Base-by-base conservation (phyloP, 2,329 filamentous ascomycete species). In the Phoma sp. region DNA sequence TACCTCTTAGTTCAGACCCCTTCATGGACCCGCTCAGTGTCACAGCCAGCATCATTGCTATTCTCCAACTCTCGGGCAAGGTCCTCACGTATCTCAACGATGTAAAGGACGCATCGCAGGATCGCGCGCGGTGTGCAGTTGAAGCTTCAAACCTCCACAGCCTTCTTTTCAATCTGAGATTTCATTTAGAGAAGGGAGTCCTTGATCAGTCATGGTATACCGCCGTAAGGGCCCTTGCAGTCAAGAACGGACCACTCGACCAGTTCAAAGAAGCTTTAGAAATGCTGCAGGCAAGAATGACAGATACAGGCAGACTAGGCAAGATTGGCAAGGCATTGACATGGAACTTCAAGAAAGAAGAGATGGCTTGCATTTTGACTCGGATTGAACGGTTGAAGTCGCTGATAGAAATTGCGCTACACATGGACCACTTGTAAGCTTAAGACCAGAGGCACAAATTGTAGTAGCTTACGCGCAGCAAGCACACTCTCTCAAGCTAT, bases 231-330 rank as follows among this genome's bases (percentile, higher is more conserved):
- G 55, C 22, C 6, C 60, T 69, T 17, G 52, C 49, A 31, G 55
- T 50, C n/a, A 22, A 58, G n/a, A 57, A 68, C 39, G 70, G 69
- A 5, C 66, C 67, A 13, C 43, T 72, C 15, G 60, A 67, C 36
- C 70, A 70, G 54, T 70, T 63, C 52, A 64, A 65, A 47, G 35
- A 61, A 25, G 58, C 55, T 17, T 57, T 74, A 2, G 56, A 64
- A 51, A n/a, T 15, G 37, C 54, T 64, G 25, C 58, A 63, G 36
- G 45, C 6, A 25, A 61, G 45, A 39, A 58, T 61, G 22, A 60
- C 60, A 13, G 58, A 57, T 25, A 45, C 38, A 49, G 54, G 56
- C 48, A 45, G 55, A 27, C 12, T 60, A 17, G 51, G 53, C 36
- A 60, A 50, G 27, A 15, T 31, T 8, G 47, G 36, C 3, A 35